Conservation (phyloP, 805 yeast genomes). For the Huiozyma sinensis region DNA sequence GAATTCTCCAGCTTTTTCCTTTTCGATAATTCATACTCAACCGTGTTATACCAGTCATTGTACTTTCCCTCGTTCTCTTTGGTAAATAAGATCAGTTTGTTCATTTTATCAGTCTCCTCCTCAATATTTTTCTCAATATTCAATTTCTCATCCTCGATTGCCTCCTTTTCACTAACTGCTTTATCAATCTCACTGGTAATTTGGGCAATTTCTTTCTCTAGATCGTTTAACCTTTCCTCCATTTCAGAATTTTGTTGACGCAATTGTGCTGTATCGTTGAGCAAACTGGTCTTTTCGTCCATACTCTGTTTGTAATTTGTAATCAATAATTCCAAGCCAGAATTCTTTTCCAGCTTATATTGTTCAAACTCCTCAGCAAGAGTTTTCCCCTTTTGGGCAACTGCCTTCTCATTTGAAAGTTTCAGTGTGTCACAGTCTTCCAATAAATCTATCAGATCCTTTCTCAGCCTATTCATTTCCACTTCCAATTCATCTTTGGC, state of each 20-base stretch:
- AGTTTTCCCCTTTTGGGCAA: slow-evolving; percentile 2
- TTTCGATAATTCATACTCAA: slow-evolving; percentile 12
- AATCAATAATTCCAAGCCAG: slow-evolving; percentile 4
- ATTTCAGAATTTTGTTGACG: not conserved
- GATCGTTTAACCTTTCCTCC: not conserved
- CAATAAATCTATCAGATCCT: slow-evolving; percentile 6
- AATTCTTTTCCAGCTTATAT: slow-evolving; percentile 1
- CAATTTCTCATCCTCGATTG: not conserved
- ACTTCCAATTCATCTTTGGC: slow-evolving; percentile 17
- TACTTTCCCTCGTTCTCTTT: slow-evolving; percentile 1
- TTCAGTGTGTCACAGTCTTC: slow-evolving; percentile 7
- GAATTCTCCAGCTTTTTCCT: slow-evolving; percentile 40
- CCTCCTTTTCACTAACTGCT: not conserved
- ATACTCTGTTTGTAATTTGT: not conserved
- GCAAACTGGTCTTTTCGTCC: not conserved
- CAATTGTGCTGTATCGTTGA: not conserved
- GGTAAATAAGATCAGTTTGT: no score
- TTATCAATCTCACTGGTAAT: not conserved
- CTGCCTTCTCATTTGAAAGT: not conserved
- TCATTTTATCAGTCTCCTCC: not conserved
- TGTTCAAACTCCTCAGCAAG: slow-evolving; percentile 6
- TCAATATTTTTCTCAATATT: not conserved
- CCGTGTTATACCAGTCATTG: slow-evolving; percentile 3
- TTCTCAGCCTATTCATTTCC: slow-evolving; percentile 10
- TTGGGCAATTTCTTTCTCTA: slow-evolving; percentile 2